phyloP scores from a whole-genome alignment of 2,329 filamentous ascomycete genomes.

The Cercospora nicotianae region DNA sequence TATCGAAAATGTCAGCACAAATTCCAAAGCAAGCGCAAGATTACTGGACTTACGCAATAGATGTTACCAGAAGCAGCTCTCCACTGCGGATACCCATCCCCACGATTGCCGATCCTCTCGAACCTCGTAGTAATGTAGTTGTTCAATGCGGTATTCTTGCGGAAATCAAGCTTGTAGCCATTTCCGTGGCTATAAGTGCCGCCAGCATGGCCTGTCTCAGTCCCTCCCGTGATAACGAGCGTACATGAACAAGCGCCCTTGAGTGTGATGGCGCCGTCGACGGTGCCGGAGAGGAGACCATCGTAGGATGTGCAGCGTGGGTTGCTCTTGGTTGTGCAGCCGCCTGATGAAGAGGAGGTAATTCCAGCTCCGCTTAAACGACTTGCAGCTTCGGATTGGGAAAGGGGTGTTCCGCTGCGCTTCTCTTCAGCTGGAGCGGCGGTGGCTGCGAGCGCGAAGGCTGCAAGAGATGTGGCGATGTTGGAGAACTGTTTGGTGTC shows the following conservation, averaged over 20 bases:
- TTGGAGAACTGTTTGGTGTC: not conserved
- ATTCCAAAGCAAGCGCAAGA: not conserved
- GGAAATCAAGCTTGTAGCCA: constrained; percentile 18
- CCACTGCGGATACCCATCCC: constrained; percentile 18
- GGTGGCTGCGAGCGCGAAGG: not conserved
- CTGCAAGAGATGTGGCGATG: not conserved
- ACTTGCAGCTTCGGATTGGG: constrained; percentile 10
- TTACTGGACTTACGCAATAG: constrained; percentile 5
- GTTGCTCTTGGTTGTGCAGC: constrained; percentile 15
- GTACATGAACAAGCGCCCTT: constrained; percentile 10
- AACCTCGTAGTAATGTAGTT: constrained; percentile 12
- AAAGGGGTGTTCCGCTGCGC: constrained; percentile 8
- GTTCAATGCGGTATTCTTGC: constrained; percentile 15
- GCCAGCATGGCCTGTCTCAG: constrained; percentile 14
- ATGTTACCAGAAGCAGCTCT: constrained; percentile 10
- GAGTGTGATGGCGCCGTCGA: constrained; percentile 16
- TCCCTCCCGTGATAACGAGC: constrained; percentile 11
- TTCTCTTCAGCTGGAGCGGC: constrained; percentile 1
- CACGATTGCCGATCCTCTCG: constrained; percentile 9
- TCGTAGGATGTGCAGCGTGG: constrained; percentile 13
- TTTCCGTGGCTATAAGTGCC: constrained; percentile 15
- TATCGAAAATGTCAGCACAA: not conserved
- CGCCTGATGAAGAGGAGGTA: constrained; percentile 9
- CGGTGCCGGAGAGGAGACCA: constrained; percentile 15
- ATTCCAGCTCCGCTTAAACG: constrained; percentile 3